Conservation (phyloP, 2,329 filamentous ascomycete species). For the Ophiostoma triangulosporum region DNA sequence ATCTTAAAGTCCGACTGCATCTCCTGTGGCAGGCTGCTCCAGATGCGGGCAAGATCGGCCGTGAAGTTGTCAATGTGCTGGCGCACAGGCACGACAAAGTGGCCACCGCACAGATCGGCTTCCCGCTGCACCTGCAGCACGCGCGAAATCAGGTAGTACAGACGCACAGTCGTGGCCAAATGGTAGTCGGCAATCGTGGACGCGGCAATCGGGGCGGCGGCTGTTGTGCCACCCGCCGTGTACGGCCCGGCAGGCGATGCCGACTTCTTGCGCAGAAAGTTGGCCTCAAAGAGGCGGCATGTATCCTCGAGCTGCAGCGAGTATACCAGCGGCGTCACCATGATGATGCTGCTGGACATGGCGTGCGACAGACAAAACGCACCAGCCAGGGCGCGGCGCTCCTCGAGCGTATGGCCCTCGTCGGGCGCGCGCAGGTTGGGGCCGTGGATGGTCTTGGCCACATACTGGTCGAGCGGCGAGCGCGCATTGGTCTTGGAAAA, state of each 20-base stretch:
- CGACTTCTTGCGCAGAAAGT: not conserved
- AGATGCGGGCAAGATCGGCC: slow-evolving; percentile 10
- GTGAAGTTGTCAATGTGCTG: slow-evolving; percentile 9
- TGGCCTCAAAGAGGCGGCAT: slow-evolving; percentile 11
- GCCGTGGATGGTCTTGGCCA: slow-evolving; percentile 10
- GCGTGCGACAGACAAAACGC: slow-evolving; percentile 28
- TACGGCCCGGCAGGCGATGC: not conserved
- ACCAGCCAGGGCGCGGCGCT: slow-evolving; percentile 29
- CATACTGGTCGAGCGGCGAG: slow-evolving; percentile 11
- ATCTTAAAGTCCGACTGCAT: slow-evolving; percentile 8
- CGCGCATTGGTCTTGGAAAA: slow-evolving; percentile 3
- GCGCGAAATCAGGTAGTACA: slow-evolving; percentile 13
- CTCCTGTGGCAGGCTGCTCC: slow-evolving; percentile 5
- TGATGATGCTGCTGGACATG: slow-evolving; percentile 8
- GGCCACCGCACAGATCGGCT: slow-evolving; percentile 9
- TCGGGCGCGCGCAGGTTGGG: slow-evolving; percentile 1
- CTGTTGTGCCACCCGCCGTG: not conserved
- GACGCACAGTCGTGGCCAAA: slow-evolving; percentile 12
- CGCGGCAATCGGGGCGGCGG: not conserved
- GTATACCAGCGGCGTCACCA: slow-evolving; percentile 31
- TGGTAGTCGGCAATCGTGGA: slow-evolving; percentile 5
- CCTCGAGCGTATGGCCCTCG: slow-evolving; percentile 20
- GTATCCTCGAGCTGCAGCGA: slow-evolving; percentile 17
- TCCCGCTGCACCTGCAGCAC: slow-evolving; percentile 12
- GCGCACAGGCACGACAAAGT: slow-evolving; percentile 4